Percentiles rank a stretch among this genome's conserved stretches.
Evolutionary conservation across 441 rosid genomes (phyloP).

Genomic region (Rhodomyrtus psidioides): DNA sequence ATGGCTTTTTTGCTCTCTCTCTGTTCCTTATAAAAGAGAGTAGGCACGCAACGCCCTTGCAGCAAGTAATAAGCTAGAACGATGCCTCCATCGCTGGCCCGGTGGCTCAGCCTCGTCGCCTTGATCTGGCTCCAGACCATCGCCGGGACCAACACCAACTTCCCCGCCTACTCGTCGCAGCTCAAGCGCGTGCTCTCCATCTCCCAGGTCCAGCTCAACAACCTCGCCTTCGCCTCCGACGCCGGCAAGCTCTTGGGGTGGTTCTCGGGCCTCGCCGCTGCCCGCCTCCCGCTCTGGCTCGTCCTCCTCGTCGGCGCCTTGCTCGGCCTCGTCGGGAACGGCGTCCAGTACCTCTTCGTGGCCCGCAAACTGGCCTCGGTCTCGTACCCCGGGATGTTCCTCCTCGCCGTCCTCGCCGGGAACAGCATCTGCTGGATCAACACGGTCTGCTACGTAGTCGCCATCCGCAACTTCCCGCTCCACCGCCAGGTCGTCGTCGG

Average conservation of each 20-base stretch:
- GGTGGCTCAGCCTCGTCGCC: neutral
- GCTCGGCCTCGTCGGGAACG: constrained; percentile 22
- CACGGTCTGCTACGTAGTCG: constrained; percentile 16
- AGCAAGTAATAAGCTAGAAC: neutral
- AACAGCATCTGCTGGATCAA: constrained; percentile 38
- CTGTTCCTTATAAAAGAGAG: too few species aligned
- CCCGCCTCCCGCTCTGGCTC: constrained; percentile 11
- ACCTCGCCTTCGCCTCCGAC: constrained; percentile 23
- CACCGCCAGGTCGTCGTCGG: neutral
- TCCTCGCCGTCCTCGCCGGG: constrained; percentile 24
- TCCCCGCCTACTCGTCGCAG: neutral
- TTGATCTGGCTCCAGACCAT: neutral
- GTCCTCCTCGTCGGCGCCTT: constrained; percentile 15
- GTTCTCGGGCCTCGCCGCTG: constrained; percentile 11
- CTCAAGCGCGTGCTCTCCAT: neutral
- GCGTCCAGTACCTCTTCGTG: constrained; percentile 19
- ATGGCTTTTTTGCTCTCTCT: neutral
- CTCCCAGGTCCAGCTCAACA: constrained; percentile 19
- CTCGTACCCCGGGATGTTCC: constrained; percentile 15
- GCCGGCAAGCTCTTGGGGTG: constrained; percentile 18
- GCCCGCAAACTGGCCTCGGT: neutral
- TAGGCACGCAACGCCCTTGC: too few species aligned
- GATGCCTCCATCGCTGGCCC: neutral
- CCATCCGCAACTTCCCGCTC: constrained; percentile 11
- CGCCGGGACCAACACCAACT: neutral